A percentile compares a stretch with the other conserved stretches of the same genome.
Evolutionary conservation across 805 yeast species (phyloP).

Genomic region (Candida lessepsii): DNA sequence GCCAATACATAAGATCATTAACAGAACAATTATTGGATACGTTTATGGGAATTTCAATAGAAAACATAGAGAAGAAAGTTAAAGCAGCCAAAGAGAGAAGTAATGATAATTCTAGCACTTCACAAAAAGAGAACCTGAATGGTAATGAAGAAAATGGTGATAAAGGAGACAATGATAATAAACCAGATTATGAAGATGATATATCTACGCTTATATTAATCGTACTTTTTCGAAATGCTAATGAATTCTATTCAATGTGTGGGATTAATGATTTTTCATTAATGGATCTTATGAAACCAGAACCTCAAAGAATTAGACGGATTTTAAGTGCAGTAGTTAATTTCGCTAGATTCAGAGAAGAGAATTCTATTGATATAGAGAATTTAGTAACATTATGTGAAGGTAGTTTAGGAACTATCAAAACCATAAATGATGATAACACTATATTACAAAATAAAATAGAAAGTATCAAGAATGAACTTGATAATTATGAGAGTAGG

Average conservation of each 20-base stretch:
- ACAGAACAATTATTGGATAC: conserved; percentile 62
- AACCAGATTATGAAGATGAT: conserved; percentile 17
- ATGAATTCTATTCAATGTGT: conserved; percentile 63
- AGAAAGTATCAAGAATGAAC: conserved; percentile 18
- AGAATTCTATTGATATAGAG: conserved; percentile 67
- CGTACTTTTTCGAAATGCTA: conserved; percentile 58
- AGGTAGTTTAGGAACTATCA: conserved; percentile 39
- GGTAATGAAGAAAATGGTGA: neutral
- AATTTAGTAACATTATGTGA: conserved; percentile 57
- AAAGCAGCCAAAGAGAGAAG: conserved; percentile 9
- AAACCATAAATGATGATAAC: conserved; percentile 29
- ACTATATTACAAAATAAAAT: conserved; percentile 23
- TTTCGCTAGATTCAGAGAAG: conserved; percentile 81
- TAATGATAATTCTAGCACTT: neutral
- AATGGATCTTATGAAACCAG: conserved; percentile 76
- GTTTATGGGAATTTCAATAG: conserved; percentile 50
- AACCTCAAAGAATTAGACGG: conserved; percentile 59
- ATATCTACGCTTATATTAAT: conserved; percentile 46
- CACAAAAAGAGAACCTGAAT: conserved; percentile 16
- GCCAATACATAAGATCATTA: conserved; percentile 51
- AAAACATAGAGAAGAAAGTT: conserved; percentile 9
- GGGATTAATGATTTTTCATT: conserved; percentile 78
- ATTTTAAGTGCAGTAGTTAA: conserved; percentile 81
- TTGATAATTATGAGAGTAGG: conserved; percentile 24
- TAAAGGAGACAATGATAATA: conserved; percentile 32